Evolutionary conservation across 225 moss, liverwort and hornwort genomes (phyloP).

Genomic region (Polytrichum formosum): DNA sequence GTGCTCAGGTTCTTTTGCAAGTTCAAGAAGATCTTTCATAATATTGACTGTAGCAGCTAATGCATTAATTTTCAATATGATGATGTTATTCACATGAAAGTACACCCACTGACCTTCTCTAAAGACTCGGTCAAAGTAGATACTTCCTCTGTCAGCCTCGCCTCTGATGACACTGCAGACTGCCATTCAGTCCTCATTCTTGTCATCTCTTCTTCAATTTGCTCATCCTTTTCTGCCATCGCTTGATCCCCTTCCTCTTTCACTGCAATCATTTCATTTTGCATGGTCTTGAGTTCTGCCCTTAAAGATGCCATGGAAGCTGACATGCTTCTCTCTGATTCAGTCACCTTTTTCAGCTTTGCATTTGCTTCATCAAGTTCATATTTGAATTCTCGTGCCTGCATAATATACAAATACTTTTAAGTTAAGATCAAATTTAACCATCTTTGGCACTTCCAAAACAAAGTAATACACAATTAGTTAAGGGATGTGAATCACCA

Average conservation of each 20-base stretch:
- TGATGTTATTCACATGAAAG: background rate
- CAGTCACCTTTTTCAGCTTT: constrained; percentile 44
- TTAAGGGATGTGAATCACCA: background rate
- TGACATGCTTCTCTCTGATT: constrained; percentile 55
- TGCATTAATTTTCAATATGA: too few relatives aligned
- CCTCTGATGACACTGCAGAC: constrained; percentile 39
- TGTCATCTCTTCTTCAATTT: constrained; percentile 44
- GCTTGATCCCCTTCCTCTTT: constrained; percentile 59
- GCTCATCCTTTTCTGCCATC: constrained; percentile 42
- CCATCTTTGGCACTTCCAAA: too few relatives aligned
- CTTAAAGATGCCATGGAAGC: constrained; percentile 61
- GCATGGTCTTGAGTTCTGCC: constrained; percentile 50
- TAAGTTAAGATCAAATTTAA: too few relatives aligned
- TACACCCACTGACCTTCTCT: constrained; percentile 36
- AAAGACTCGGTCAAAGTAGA: constrained; percentile 28
- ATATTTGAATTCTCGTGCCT: constrained; percentile 52
- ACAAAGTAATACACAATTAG: too few relatives aligned
- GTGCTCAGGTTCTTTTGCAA: too few relatives aligned
- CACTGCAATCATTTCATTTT: constrained; percentile 37
- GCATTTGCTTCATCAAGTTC: constrained; percentile 51
- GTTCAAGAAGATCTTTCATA: too few relatives aligned
- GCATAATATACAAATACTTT: background rate
- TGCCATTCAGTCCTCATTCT: constrained; percentile 42
- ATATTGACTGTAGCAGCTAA: too few relatives aligned
- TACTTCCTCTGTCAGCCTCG: constrained; percentile 24